phyloP scores from a whole-genome alignment of 345 rosid genomes.

The Isatis tinctoria region DNA sequence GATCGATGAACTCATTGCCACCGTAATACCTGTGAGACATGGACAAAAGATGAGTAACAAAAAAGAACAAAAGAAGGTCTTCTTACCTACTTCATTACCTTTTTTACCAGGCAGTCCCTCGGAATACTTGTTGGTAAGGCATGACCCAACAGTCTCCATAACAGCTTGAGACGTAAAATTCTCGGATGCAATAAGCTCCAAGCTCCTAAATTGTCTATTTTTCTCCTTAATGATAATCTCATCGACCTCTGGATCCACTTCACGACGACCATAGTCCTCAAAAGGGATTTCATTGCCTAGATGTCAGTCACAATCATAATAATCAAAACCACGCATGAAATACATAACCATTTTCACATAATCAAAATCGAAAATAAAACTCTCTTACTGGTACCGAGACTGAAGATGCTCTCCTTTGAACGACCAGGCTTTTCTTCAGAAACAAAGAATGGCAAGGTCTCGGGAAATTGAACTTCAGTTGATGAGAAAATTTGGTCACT shows the following conservation, averaged over 20 bases:
- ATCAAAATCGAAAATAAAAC: background rate
- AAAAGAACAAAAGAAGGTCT: background rate
- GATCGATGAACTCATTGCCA: constrained; percentile 85
- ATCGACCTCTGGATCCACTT: constrained; percentile 75
- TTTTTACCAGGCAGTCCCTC: constrained; percentile 95
- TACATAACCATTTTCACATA: background rate
- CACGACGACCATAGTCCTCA: constrained; percentile 51
- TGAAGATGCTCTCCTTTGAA: constrained; percentile 52
- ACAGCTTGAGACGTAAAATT: constrained; percentile 92
- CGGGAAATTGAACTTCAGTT: constrained; percentile 35
- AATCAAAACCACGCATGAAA: background rate
- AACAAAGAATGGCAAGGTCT: constrained; percentile 40
- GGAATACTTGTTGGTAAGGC: constrained; percentile 91
- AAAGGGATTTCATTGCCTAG: constrained; percentile 46
- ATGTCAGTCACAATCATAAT: background rate
- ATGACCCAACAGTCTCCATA: constrained; percentile 96
- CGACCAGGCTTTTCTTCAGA: constrained; percentile 45
- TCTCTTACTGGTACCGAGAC: constrained; percentile 48
- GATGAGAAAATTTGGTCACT: constrained; percentile 37
- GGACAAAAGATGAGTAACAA: background rate
- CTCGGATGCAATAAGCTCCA: constrained; percentile 92
- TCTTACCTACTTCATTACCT: constrained; percentile 43
- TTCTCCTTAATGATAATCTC: constrained; percentile 67
- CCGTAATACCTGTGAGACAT: constrained; percentile 68
- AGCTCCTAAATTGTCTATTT: constrained; percentile 82